These are phyloP conservation scores for Colletotrichum lentis DNA, from an alignment of 2,329 filamentous ascomycete species.

Conservation along the genomic window DNA sequence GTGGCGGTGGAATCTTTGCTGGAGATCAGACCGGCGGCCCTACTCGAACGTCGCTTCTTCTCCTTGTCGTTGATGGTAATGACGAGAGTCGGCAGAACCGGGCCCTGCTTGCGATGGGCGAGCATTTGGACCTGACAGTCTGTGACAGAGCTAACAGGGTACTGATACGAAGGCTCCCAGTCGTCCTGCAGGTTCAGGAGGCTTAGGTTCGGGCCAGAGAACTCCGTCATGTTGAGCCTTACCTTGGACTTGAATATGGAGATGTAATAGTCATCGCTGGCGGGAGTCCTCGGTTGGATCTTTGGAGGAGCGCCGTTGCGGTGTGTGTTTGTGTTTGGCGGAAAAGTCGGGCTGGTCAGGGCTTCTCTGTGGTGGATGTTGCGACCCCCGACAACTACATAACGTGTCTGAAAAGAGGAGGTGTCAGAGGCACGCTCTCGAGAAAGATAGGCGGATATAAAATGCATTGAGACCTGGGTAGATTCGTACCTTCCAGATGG, in stretches of 20 bases:
- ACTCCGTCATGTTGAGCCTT: conserved; percentile 34
- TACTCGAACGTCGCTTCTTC: conserved; percentile 70
- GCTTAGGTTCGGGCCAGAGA: conserved; percentile 21
- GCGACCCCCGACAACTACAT: conserved; percentile 62
- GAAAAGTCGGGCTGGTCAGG: conserved; percentile 49
- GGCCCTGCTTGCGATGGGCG: conserved; percentile 68
- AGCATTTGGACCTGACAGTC: conserved; percentile 68
- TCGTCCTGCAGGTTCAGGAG: conserved; percentile 55
- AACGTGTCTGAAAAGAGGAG: conserved; percentile 59
- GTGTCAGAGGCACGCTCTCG: conserved; percentile 19
- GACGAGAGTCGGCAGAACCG: conserved; percentile 66
- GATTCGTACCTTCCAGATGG: conserved; percentile 60
- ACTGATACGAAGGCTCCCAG: conserved; percentile 61
- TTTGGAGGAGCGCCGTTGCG: conserved; percentile 51
- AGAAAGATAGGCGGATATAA: conserved; percentile 10
- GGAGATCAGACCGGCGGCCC: conserved; percentile 64
- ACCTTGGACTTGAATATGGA: conserved; percentile 67
- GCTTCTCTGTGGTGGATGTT: conserved; percentile 46
- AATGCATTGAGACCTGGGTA: conserved; percentile 12
- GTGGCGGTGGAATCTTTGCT: conserved; percentile 59
- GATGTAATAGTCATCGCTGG: conserved; percentile 56
- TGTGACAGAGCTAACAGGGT: conserved; percentile 60
- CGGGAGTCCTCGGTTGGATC: conserved; percentile 42
- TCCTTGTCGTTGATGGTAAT: conserved; percentile 67
- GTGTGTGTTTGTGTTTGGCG: conserved; percentile 52